Evolutionary conservation across 1,284 basidiomycete species (phyloP), one percentile per base, ranked within the genome.

Genomic region (Retiboletus flavoniger): DNA sequence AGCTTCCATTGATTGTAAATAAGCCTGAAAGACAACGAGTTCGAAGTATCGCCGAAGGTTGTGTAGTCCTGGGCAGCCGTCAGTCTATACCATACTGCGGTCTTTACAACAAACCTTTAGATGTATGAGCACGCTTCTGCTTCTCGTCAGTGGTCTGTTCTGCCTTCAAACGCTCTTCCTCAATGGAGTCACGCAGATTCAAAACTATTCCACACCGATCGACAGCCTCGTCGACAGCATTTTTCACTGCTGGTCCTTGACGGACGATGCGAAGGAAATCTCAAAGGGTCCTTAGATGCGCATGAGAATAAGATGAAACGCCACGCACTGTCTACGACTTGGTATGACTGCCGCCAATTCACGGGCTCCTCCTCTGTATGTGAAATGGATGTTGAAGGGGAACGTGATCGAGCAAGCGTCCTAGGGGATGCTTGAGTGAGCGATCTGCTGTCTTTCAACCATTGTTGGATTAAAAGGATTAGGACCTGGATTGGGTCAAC

Each of bases 11-110:
- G 93, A 92, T 62, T 92, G 89, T 28, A 99, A 79, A 69, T 97
- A 99, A 1, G 95, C 89, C 69, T 96, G 93, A 77, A 99, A 98
- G 31, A 97, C 82, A 57, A 98, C 87, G 19, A 99, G 81, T 69
- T 92, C 87, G 60, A 95, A 97, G 74, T 98, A 98, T 60, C 90
- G 84, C 51, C 87, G 79, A 21, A 97, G 78, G 63, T 91, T 89
- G 60, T 91, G 85, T 45, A 96, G 73, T 7, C 90, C 93, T 85
- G 62, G 35, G 47, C 40, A 42, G 29, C 4, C n/a, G 26, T 59
- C 26, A 57, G 39, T 45, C 8, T 16, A 40, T 17, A 36, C 11
- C 19, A 46, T 34, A 21, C 14, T 21, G 4, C 3, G n/a, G 9
- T 34, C 17, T 16, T 40, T 48, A 49, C 60, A n/a, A 60, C 72